A percentile compares a stretch with the other conserved stretches of the same genome.
Evolutionary conservation across 2,329 filamentous ascomycete species (phyloP).

Genomic region (Canariomyces notabilis): DNA sequence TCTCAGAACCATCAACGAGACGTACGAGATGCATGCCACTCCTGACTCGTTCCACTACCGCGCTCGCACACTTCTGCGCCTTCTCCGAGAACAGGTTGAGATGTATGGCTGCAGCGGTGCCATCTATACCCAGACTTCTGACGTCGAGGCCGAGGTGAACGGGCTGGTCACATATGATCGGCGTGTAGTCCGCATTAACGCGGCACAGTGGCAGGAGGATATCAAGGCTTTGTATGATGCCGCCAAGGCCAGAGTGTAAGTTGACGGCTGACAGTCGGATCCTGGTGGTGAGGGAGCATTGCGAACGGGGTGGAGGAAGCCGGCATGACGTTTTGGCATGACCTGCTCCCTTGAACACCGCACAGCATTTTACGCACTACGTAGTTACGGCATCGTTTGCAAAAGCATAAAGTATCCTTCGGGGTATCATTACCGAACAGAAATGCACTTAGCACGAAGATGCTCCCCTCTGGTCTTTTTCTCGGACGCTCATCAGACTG

Average conservation of each 20-base stretch:
- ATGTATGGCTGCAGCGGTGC: constrained; percentile 60
- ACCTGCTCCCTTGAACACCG: too few species aligned
- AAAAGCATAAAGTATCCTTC: too few species aligned
- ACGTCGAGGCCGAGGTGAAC: constrained; percentile 71
- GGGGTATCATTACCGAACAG: too few species aligned
- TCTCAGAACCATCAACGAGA: constrained; percentile 57
- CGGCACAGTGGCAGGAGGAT: constrained; percentile 54
- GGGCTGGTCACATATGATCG: constrained; percentile 66
- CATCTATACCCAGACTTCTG: constrained; percentile 69
- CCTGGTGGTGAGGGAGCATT: too few species aligned
- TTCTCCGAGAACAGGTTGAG: constrained; percentile 57
- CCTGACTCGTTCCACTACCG: constrained; percentile 63
- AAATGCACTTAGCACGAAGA: too few species aligned
- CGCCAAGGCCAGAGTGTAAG: constrained; percentile 28
- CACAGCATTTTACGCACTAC: too few species aligned
- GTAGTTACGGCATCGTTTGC: too few species aligned
- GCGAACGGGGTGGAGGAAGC: too few species aligned
- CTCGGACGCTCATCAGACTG: too few species aligned
- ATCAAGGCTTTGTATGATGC: constrained; percentile 57
- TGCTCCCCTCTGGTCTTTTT: too few species aligned
- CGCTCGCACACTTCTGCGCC: constrained; percentile 52
- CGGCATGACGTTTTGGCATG: too few species aligned
- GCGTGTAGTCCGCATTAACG: constrained; percentile 51
- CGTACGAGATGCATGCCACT: constrained; percentile 59
- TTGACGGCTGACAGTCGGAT: background rate